Evolutionary conservation across 352 stramenopile species (phyloP).

Genomic region (Nothophytophthora sp.): DNA sequence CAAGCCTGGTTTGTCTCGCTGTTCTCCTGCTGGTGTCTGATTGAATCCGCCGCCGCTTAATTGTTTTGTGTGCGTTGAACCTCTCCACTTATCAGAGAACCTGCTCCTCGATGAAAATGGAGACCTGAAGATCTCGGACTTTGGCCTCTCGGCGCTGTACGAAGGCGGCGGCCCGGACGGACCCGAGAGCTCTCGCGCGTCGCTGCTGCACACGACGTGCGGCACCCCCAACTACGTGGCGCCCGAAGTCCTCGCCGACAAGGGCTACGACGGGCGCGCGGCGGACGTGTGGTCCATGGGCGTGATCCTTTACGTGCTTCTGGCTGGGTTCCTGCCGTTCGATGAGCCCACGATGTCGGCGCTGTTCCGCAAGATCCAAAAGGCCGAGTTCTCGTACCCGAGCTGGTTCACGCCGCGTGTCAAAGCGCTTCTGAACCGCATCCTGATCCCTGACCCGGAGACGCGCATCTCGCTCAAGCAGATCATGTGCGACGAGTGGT

Average conservation of each 20-base stretch:
- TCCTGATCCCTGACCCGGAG: constrained; percentile 86
- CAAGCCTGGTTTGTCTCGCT: constrained; percentile 93
- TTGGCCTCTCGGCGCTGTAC: constrained; percentile 92
- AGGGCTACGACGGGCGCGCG: constrained; percentile 78
- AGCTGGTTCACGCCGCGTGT: constrained; percentile 74
- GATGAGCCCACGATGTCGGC: constrained; percentile 91
- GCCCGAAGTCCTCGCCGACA: constrained; percentile 92
- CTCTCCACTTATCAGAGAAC: constrained; percentile 43
- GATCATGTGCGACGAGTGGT: constrained; percentile 93
- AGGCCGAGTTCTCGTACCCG: constrained; percentile 82
- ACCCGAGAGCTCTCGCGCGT: too few relatives aligned
- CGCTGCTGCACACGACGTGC: constrained; percentile 90
- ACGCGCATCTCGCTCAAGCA: constrained; percentile 84
- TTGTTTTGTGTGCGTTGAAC: too few relatives aligned
- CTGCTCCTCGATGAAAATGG: constrained; percentile 16
- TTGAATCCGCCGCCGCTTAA: too few relatives aligned
- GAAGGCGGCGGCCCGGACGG: constrained; percentile 61
- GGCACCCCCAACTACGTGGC: constrained; percentile 93
- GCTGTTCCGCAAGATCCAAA: constrained; percentile 94
- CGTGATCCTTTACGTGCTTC: constrained; percentile 93
- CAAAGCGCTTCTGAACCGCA: constrained; percentile 79
- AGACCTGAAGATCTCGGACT: constrained; percentile 92
- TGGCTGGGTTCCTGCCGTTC: constrained; percentile 91
- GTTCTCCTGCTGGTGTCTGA: too few relatives aligned
- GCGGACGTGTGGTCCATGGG: constrained; percentile 93